Evolutionary conservation across 768 basidiomycete genomes (phyloP).

Genomic region (Suillus variegatus): DNA sequence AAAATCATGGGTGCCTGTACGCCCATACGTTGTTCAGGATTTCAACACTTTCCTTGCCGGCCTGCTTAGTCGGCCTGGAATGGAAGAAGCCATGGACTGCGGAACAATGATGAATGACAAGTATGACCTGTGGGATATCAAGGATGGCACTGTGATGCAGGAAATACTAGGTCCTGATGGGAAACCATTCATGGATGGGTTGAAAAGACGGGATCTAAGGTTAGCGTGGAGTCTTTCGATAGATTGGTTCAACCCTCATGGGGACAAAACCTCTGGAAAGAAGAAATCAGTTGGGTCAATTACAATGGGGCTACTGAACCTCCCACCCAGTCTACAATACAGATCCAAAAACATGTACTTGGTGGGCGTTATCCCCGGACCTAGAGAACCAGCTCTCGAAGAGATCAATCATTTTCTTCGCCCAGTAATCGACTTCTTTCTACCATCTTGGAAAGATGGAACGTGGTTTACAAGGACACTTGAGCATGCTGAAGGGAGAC

Average conservation of each 20-base stretch:
- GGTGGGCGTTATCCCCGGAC: conserved; percentile 42
- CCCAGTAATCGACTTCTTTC: conserved; percentile 29
- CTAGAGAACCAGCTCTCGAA: conserved; percentile 33
- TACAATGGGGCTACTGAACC: conserved; percentile 25
- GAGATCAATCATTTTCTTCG: conserved; percentile 39
- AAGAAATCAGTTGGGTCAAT: conserved; percentile 20
- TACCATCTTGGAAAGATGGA: conserved; percentile 36
- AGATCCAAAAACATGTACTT: conserved; percentile 41
- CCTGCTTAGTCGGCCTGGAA: conserved; percentile 25
- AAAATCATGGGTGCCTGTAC: conserved; percentile 7
- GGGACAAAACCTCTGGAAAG: conserved; percentile 34
- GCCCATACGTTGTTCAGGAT: conserved; percentile 28
- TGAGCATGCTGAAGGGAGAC: conserved; percentile 20
- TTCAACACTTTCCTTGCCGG: conserved; percentile 28
- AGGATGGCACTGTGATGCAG: conserved; percentile 25
- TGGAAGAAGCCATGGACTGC: conserved; percentile 30
- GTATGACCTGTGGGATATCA: conserved; percentile 24
- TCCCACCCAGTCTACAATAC: conserved; percentile 34
- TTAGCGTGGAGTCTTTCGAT: conserved; percentile 33
- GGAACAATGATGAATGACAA: conserved; percentile 5
- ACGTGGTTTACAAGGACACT: conserved; percentile 26
- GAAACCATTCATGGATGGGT: conserved; percentile 19
- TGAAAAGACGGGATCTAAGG: neutral
- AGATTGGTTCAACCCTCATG: conserved; percentile 40
- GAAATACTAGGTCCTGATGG: conserved; percentile 27